A percentile compares a stretch with the other conserved stretches of the same genome.
These are phyloP conservation scores for Leccinum colubrinum DNA, from an alignment of 1,284 basidiomycete species.

Conservation along the genomic window DNA sequence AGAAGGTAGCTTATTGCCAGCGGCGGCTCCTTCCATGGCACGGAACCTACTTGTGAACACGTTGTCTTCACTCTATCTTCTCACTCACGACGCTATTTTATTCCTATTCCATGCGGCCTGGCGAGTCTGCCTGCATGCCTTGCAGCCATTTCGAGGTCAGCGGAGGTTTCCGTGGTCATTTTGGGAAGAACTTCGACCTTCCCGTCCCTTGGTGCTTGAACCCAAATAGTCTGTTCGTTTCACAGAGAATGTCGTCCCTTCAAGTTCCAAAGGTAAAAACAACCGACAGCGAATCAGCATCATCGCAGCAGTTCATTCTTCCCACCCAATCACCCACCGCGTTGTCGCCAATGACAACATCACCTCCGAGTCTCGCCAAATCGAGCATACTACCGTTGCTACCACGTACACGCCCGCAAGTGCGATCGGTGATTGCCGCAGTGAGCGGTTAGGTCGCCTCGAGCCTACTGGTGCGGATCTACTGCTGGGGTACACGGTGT, in stretches of 20 bases:
- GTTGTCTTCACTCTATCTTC: background rate
- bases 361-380: background rate
- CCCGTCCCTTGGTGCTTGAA: background rate
- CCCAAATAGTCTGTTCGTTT: background rate
- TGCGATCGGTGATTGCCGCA: conserved; percentile 17
- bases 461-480: conserved; percentile 1
- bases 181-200: background rate
- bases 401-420: background rate
- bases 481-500: conserved; percentile 3
- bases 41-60: background rate
- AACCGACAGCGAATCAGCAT: conserved; percentile 2
- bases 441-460: conserved; percentile 1
- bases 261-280: background rate
- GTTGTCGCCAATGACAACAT: conserved; percentile 13
- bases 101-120: background rate
- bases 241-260: conserved; percentile 2
- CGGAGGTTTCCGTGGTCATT: conserved; percentile 5
- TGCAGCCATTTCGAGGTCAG: conserved; percentile 1
- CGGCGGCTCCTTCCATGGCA: background rate
- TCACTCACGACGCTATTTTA: background rate
- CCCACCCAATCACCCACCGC: background rate
- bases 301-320: background rate
- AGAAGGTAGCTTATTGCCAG: background rate
- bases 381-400: background rate
- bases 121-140: background rate